Conservation (phyloP, 2,329 filamentous ascomycete species). For the Orbilia blumenaviensis region DNA sequence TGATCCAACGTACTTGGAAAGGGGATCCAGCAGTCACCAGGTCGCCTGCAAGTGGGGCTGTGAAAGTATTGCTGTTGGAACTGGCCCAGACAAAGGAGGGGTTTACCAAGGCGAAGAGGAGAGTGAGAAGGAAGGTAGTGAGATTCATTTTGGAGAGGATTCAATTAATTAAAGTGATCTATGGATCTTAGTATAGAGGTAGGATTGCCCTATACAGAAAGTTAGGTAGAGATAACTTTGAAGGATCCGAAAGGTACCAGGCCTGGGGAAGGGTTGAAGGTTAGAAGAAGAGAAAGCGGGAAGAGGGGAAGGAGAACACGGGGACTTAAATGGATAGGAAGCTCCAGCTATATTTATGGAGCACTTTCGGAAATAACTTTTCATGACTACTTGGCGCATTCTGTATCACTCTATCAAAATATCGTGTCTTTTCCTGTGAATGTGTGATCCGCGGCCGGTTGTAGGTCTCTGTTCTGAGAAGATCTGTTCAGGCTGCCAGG, state of each 20-base stretch:
- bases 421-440: too few relatives aligned
- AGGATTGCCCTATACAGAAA: not conserved
- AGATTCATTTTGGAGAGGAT: conserved; percentile 37
- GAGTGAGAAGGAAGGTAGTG: conserved; percentile 43
- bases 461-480: too few relatives aligned
- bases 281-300: not conserved
- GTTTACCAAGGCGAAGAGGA: not conserved
- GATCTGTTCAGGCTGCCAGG: too few relatives aligned
- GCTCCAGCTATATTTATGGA: not conserved
- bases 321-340: not conserved
- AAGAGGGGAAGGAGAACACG: not conserved
- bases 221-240: not conserved
- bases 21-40: conserved; percentile 35
- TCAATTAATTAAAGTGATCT: not conserved
- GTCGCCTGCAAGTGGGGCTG: conserved; percentile 41
- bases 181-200: not conserved
- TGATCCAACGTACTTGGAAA: conserved; percentile 50
- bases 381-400: too few relatives aligned
- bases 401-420: too few relatives aligned
- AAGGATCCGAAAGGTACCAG: conserved; percentile 12
- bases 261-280: conserved; percentile 1
- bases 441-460: too few relatives aligned
- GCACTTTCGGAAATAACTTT: not conserved
- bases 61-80: conserved; percentile 33
- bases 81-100: conserved; percentile 39